Percentiles rank a stretch among this genome's conserved stretches.
These are phyloP conservation scores for Aureobasidium uvarum DNA, from an alignment of 2,329 filamentous ascomycete genomes.

Conservation along the genomic window DNA sequence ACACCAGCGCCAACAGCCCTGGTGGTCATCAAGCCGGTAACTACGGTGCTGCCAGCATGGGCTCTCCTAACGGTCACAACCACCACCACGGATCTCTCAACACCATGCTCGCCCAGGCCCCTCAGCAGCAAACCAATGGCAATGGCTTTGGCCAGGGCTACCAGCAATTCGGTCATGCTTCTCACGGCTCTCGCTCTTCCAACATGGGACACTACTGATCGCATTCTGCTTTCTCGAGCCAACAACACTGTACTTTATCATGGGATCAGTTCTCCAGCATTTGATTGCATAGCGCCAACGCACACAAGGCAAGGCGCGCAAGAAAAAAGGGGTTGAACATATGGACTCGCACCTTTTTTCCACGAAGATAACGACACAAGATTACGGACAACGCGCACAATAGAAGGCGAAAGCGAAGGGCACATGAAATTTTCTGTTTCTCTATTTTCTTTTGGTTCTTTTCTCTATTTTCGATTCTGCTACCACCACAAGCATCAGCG, in stretches of 20 bases:
- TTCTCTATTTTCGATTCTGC: neutral
- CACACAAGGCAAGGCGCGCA: neutral
- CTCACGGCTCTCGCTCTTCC: conserved; percentile 10
- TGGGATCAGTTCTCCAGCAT: neutral
- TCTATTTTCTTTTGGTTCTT: neutral
- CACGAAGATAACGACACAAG: conserved; percentile 26
- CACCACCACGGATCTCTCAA: conserved; percentile 15
- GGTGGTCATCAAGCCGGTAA: neutral
- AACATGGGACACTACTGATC: conserved; percentile 26
- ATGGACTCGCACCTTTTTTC: conserved; percentile 3
- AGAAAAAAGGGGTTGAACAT: conserved; percentile 10
- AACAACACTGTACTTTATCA: conserved; percentile 15
- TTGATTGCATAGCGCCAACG: neutral
- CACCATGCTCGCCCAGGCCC: conserved; percentile 24
- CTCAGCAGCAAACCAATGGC: conserved; percentile 23
- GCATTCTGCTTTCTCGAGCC: neutral
- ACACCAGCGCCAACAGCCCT: conserved; percentile 18
- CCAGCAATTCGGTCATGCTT: conserved; percentile 11
- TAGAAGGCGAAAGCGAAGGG: conserved; percentile 15
- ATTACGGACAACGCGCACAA: conserved; percentile 16
- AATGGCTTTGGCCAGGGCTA: conserved; percentile 11
- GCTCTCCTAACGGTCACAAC: conserved; percentile 19
- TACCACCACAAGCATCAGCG: conserved; percentile 21
- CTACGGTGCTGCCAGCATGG: conserved; percentile 17
- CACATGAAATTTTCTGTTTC: conserved; percentile 17